phyloP scores from a whole-genome alignment of 768 basidiomycete species.

The Chalciporus piperatus region DNA sequence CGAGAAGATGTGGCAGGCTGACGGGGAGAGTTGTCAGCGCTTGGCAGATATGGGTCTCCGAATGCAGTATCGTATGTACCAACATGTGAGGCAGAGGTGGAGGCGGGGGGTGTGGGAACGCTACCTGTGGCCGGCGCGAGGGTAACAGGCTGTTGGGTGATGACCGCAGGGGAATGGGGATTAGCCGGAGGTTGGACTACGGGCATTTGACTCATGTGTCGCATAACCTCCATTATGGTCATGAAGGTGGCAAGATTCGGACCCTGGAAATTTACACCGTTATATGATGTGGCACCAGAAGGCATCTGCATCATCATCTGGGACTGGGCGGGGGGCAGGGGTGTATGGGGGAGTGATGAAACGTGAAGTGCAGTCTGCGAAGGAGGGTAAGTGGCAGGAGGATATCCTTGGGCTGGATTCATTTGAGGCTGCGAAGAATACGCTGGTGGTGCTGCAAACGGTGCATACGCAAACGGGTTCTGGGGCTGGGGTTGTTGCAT shows the following conservation, averaged over 20 bases:
- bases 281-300: conserved; percentile 6
- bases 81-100: neutral
- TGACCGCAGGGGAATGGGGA: neutral
- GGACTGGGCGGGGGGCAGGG: conserved; percentile 16
- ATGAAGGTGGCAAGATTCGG: conserved; percentile 25
- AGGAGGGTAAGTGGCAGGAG: conserved; percentile 14
- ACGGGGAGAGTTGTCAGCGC: conserved; percentile 2
- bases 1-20: conserved; percentile 2
- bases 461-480: conserved; percentile 11
- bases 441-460: conserved; percentile 16
- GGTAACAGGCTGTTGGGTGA: conserved; percentile 4
- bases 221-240: conserved; percentile 32
- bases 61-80: neutral
- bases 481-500: conserved; percentile 20
- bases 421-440: conserved; percentile 20
- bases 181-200: conserved; percentile 15
- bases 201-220: conserved; percentile 23
- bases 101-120: conserved; percentile 1
- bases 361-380: conserved; percentile 13
- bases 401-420: conserved; percentile 14
- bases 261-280: conserved; percentile 13
- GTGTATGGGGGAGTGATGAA: conserved; percentile 9
- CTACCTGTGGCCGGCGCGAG: neutral
- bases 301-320: conserved; percentile 13
- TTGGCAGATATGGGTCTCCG: neutral